phyloP scores from a whole-genome alignment of 176 grass and related monocot species.

The Carex cristatella region DNA sequence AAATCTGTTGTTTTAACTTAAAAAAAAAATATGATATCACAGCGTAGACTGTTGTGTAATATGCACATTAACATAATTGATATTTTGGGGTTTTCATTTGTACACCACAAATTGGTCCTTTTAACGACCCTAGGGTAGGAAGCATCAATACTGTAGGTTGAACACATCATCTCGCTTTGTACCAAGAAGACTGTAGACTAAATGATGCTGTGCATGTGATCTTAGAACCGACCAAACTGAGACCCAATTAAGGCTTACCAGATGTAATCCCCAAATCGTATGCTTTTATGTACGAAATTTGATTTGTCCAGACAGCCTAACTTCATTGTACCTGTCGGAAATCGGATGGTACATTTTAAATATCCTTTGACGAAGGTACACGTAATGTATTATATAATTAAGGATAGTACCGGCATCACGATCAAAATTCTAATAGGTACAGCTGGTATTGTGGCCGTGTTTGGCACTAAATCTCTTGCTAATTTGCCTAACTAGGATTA shows the following conservation, averaged over 20 bases:
- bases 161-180: neutral
- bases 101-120: neutral
- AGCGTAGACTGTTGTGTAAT: no score
- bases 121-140: neutral
- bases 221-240: neutral
- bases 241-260: neutral
- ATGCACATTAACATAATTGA: no score
- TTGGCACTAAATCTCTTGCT: neutral
- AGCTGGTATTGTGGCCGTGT: neutral
- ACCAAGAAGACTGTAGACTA: neutral
- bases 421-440: neutral
- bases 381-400: neutral
- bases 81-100: neutral
- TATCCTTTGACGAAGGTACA: neutral
- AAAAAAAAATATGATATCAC: no score
- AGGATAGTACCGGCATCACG: neutral
- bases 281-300: neutral
- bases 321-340: neutral
- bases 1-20: no score
- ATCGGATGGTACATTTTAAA: neutral
- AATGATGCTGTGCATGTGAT: conserved; percentile 10
- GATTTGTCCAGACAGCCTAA: neutral
- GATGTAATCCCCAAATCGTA: neutral
- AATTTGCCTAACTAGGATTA: conserved; percentile 2
- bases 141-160: neutral